These are phyloP conservation scores for Neopestalotiopsis sp. DNA, from an alignment of 2,329 filamentous ascomycete species.

Conservation along the genomic window DNA sequence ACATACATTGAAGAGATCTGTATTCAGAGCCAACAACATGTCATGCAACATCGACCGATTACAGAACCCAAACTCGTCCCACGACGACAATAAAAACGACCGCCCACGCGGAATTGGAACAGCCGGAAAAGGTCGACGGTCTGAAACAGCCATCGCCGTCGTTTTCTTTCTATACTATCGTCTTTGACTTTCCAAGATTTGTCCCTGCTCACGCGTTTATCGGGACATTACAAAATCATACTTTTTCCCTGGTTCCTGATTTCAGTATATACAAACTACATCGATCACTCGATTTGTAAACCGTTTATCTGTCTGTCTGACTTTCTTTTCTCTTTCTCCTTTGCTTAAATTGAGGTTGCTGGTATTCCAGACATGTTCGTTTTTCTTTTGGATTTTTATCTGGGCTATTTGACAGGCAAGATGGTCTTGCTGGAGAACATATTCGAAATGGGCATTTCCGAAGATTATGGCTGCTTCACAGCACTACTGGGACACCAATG, in stretches of 20 bases:
- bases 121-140: not conserved
- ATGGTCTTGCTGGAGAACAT: not conserved
- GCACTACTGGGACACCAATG: not conserved
- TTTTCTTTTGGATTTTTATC: not conserved
- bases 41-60: not conserved
- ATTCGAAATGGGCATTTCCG: not conserved
- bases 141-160: slow-evolving; percentile 1
- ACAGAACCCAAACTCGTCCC: slow-evolving; percentile 11
- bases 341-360: not conserved
- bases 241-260: not conserved
- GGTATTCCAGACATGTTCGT: slow-evolving; percentile 17
- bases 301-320: too few species aligned
- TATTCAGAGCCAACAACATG: not conserved
- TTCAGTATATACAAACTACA: slow-evolving; percentile 12
- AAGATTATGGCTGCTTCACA: slow-evolving; percentile 4
- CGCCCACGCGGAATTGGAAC: slow-evolving; percentile 10
- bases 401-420: not conserved
- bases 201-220: slow-evolving; percentile 12
- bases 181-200: slow-evolving; percentile 8
- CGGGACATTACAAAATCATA: slow-evolving; percentile 2
- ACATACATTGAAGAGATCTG: not conserved
- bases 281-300: slow-evolving; percentile 17
- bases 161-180: not conserved
- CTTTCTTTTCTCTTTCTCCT: slow-evolving; percentile 11
- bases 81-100: slow-evolving; percentile 11